Base-by-base conservation (phyloP, 176 grass and related monocot species). In the Otatea glauca region DNA sequence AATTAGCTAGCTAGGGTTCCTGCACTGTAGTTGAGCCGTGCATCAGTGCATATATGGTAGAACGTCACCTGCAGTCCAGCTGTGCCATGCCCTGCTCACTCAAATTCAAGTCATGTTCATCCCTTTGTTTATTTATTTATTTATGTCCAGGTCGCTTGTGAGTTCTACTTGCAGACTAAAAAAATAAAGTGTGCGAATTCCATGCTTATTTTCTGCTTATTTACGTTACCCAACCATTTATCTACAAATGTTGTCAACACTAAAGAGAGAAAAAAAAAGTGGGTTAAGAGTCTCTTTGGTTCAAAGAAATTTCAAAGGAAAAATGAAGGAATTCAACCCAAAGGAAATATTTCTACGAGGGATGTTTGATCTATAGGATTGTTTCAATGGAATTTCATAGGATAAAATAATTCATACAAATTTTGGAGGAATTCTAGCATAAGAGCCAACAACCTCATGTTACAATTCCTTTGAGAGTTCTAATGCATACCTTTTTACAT, bases 41-140 rank as follows among this genome's bases (percentile, higher is more conserved):
- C 32, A 20, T 37, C 4, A 21, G 14, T 56, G 49, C 32, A 20
- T n/a, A n/a, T n/a, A n/a, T 14, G 78, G 78, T 76, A 17, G 39
- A 41, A 87, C 71, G 72, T 76, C 86, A 21, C 78, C 21, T 76
- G 86, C 86, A 62, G 72, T 70, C 64, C 42, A 82, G 86, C 35
- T 37, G 35, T 37, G 2, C 1, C 14, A 16, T 15, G 21, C 41
- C 24, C 75, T 20, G 13, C 75, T 45, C 23, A 5, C 27, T 53
- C 21, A 42, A 70, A 44, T 70, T 55, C 11, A 42, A 66, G 3
- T 29, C 18, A 16, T 81, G 24, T 68, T 23, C 12, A 7, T 3
- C 29, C 3, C 11, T 66, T 79, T 67, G 21, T 49, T 53, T 35
- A 9, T 80, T n/a, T 37, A 18, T 18, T 66, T 20, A 20, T 2